A percentile compares a stretch with the other conserved stretches of the same genome.
Conservation (phyloP, 176 grass and related monocot species). For the Themeda triandra region DNA sequence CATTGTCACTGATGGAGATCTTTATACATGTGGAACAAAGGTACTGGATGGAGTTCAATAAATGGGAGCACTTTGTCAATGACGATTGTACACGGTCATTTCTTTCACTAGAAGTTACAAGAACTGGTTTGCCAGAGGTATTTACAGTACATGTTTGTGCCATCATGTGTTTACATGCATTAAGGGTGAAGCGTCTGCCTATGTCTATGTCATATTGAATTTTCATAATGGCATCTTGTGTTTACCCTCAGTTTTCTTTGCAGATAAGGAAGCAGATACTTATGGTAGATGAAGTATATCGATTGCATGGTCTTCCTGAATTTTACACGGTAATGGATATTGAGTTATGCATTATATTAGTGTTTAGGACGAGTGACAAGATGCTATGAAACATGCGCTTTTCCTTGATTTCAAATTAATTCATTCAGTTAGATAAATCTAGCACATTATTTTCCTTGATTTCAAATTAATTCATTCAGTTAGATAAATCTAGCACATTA, state of each 20-base stretch:
- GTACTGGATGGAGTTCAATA: conserved; percentile 77
- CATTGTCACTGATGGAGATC: conserved; percentile 1
- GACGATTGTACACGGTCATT: conserved; percentile 86
- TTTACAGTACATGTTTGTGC: conserved; percentile 2
- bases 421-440: not conserved
- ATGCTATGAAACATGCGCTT: no score
- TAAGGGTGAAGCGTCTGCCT: not conserved
- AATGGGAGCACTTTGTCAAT: conserved; percentile 91
- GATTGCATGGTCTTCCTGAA: conserved; percentile 89
- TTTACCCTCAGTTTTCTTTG: conserved; percentile 14
- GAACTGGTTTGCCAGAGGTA: conserved; percentile 71
- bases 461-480: not conserved
- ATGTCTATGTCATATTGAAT: not conserved
- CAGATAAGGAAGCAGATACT: conserved; percentile 82
- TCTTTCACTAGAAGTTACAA: conserved; percentile 80
- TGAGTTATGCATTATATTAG: not conserved
- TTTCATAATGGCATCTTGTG: conserved; percentile 1
- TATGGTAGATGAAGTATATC: conserved; percentile 84
- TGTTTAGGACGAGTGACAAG: conserved; percentile 8
- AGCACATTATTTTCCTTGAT: not conserved
- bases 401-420: not conserved
- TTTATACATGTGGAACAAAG: conserved; percentile 40
- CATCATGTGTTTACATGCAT: conserved; percentile 2
- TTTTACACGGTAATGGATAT: conserved; percentile 75
- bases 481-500: not conserved